Evolutionary conservation across 1,284 basidiomycete genomes (phyloP), one percentile per base, ranked within the genome.

Genomic region (Heterobasidion occidentale): DNA sequence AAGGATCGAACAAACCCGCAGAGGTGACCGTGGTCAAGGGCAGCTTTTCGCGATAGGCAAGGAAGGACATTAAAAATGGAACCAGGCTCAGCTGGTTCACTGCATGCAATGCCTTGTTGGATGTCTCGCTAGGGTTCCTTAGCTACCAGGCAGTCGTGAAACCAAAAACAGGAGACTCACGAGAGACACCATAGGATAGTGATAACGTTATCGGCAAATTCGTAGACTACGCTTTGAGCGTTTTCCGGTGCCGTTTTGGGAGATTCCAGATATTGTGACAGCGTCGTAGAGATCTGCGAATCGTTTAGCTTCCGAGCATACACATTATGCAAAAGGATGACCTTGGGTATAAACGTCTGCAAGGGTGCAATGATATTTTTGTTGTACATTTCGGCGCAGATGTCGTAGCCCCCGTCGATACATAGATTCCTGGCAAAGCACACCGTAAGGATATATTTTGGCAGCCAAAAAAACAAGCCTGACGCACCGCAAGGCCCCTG

Each of bases 381-480:
- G 72, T 98, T 97, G 72, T 88, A 95, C 92, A 98, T 96, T 71
- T 97, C 92, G 3, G 88, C 90, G 64, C 93, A 94, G 46, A 96
- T 90, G 65, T 96, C 92, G 65, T 90, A 90, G 46, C 94, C 94
- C 20, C 92, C 94, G 67, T 97, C 94, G 65, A 98, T 89, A 64
- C 92, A 94, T 27, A 97, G 72, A 72, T 97, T 98, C 61, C 94
- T 94, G 64, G 46, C 27, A 11, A 9, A 9, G 45, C 27, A 7
- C 19, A 9, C 15, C 15, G 36, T 20, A 34, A 5, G 34, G 50
- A 19, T 34, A 38, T n/a, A 35, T 9, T 27, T 42, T 47, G 35
- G 54, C 38, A 9, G 36, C 19, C 6, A 3, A 42, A 27, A 46
- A 51, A 49, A 42, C 55, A 42, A 34, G 11, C 36, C 45, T 51